A percentile compares a stretch with the other conserved stretches of the same genome.
Conservation (phyloP, 495 filamentous ascomycete genomes). For the Aspergillus campestris region DNA sequence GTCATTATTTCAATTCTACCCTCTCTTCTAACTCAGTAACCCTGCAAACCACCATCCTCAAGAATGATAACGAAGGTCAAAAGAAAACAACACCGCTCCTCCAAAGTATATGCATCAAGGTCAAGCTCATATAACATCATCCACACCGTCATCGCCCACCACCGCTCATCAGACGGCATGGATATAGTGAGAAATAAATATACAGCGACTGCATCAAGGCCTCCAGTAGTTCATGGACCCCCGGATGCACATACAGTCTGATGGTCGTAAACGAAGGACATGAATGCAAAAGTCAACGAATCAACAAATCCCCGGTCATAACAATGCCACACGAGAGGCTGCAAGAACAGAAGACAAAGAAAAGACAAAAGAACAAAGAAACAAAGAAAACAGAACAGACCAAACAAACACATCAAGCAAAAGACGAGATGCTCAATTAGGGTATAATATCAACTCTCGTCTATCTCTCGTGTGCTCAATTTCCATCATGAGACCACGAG, state of each 20-base stretch:
- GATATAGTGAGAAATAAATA: background rate
- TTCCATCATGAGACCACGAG: slow-evolving; percentile 19
- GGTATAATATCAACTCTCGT: slow-evolving; percentile 35
- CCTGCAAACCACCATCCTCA: background rate
- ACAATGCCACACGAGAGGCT: background rate
- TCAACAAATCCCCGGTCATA: background rate
- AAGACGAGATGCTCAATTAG: slow-evolving; percentile 34
- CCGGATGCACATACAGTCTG: too few species aligned
- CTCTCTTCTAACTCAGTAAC: too few species aligned
- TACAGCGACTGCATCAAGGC: background rate
- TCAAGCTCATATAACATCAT: slow-evolving; percentile 3
- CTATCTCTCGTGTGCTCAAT: slow-evolving; percentile 12
- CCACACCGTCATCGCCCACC: background rate
- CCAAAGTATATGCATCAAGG: slow-evolving; percentile 7
- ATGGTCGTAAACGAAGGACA: too few species aligned
- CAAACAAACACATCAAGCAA: slow-evolving; percentile 19
- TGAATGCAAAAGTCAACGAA: slow-evolving; percentile 1
- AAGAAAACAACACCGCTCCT: background rate
- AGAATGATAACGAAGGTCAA: background rate
- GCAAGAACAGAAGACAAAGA: slow-evolving; percentile 8
- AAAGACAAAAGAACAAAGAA: slow-evolving; percentile 7
- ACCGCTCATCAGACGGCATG: background rate
- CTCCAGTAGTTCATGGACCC: too few species aligned
- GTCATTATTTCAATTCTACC: too few species aligned
- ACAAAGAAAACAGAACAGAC: slow-evolving; percentile 7